Evolutionary conservation across 208 protist genomes (phyloP).

Genomic region (Leishmania martiniquensis): DNA sequence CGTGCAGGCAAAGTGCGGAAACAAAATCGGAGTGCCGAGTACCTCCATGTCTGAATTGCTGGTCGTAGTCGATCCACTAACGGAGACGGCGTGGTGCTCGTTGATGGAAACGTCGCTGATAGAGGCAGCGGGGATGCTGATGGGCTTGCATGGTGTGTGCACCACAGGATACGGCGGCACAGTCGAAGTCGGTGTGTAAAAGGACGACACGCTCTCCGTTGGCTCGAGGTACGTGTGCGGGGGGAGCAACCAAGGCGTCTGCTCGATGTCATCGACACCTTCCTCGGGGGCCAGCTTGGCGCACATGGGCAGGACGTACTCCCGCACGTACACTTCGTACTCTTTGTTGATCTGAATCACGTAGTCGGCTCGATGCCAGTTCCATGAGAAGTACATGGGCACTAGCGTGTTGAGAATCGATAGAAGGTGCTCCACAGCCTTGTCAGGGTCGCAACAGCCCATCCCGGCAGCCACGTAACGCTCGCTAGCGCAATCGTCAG

Average conservation of each 20-base stretch:
- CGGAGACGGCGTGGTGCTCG: neutral
- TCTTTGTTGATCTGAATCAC: constrained; percentile 90
- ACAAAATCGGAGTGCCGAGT: neutral
- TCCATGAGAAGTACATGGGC: constrained; percentile 90
- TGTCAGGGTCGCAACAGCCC: constrained; percentile 48
- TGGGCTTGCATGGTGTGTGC: neutral
- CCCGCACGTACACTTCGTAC: constrained; percentile 68
- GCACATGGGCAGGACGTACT: constrained; percentile 80
- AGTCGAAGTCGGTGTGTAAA: constrained; percentile 19
- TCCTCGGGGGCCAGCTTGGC: constrained; percentile 52
- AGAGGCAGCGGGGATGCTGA: neutral
- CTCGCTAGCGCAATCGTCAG: neutral
- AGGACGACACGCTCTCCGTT: constrained; percentile 12
- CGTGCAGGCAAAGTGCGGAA: neutral
- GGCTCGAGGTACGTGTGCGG: constrained; percentile 33
- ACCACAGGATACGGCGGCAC: neutral
- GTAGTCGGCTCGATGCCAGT: constrained; percentile 83
- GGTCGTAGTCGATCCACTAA: neutral
- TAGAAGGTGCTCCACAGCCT: constrained; percentile 75
- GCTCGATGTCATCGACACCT: constrained; percentile 55
- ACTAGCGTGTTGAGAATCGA: constrained; percentile 79
- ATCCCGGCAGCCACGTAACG: constrained; percentile 13
- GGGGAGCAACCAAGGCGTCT: constrained; percentile 39
- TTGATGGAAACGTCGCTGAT: neutral
- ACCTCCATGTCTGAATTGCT: neutral